Evolutionary conservation across 2,329 filamentous ascomycete species (phyloP), one percentile per base, ranked within the genome.

Genomic region (Pseudogymnoascus sp.): DNA sequence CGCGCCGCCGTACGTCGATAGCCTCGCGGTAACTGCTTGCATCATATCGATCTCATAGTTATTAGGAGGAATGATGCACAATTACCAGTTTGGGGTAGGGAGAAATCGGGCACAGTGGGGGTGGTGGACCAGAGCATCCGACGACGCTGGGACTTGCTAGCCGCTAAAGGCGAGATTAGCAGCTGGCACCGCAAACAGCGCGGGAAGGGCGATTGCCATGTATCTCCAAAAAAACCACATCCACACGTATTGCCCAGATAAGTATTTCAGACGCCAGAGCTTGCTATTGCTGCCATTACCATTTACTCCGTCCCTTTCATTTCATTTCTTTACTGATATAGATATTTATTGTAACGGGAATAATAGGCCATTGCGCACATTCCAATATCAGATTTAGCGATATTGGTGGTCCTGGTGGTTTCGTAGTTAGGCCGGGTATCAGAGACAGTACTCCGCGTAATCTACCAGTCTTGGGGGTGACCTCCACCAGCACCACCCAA

Each of bases 21-120:
- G 13, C 14, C 6, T 53, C 24, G 44, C 24, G 10, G 24, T 53
- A 31, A 53, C 44, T 53, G 44, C 44, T 53, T 53, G 24, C 44
- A 53, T 53, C 44, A 53, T 53, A 53, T 53, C 44, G 44, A 53
- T 53, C 24, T 53, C 44, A 53, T 53, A 16, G 44, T 53, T 53
- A 10, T n/a, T 16, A 53, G 4, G 6, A 31, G 14, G 24, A 53
- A 31, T 31, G 44, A 53, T 53, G 44, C 44, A 53, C 44, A 53
- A 53, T 53, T 53, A 24, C 44, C 44, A 53, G 24, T 53, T 53
- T 53, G 24, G 44, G 44, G 44, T 16, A 31, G 24, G 26, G 14
- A 31, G 44, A 10, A 29, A 53, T n/a, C 42, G 11, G 6, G 21
- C 21, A 19, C 11, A 7, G 42, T 50, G 42, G 42, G 21, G 42